Percentiles rank a stretch among this genome's conserved stretches.
These are phyloP conservation scores for Fomitopsis palustris DNA, from an alignment of 1,284 basidiomycete genomes.

Conservation along the genomic window DNA sequence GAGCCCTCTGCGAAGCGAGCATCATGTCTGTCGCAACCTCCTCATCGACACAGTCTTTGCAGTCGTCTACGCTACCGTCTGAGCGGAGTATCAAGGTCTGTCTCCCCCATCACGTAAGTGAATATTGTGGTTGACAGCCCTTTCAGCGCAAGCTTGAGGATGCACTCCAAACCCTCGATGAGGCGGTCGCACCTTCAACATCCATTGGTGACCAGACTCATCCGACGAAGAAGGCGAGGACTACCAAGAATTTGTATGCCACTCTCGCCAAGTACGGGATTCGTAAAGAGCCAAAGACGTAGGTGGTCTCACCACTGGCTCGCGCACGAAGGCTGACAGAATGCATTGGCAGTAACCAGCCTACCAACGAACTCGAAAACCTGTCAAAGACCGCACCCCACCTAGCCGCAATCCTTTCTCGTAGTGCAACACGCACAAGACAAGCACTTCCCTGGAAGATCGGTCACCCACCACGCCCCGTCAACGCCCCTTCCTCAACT, in stretches of 20 bases:
- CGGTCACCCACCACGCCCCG: slow-evolving; percentile 17
- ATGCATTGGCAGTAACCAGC: slow-evolving; percentile 18
- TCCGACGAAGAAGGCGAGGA: slow-evolving; percentile 49
- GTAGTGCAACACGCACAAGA: slow-evolving; percentile 55
- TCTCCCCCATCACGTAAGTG: slow-evolving; percentile 2
- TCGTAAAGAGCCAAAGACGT: slow-evolving; percentile 47
- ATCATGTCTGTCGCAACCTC: neutral
- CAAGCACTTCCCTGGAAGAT: slow-evolving; percentile 43
- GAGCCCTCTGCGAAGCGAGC: neutral
- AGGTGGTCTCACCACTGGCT: slow-evolving; percentile 25
- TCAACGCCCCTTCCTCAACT: slow-evolving; percentile 28
- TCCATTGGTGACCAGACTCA: slow-evolving; percentile 36
- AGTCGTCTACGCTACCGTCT: neutral
- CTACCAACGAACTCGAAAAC: slow-evolving; percentile 22
- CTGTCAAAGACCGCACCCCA: slow-evolving; percentile 59
- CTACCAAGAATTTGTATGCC: slow-evolving; percentile 62
- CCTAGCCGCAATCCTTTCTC: slow-evolving; percentile 61
- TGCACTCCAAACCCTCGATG: slow-evolving; percentile 62
- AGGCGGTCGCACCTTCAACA: slow-evolving; percentile 41
- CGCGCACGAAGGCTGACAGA: neutral
- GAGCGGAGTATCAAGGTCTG: slow-evolving; percentile 24
- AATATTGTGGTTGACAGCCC: slow-evolving; percentile 13
- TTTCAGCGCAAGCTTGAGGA: slow-evolving; percentile 70
- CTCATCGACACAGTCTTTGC: neutral
- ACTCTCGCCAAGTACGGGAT: slow-evolving; percentile 74